Conservation (phyloP, 225 moss, liverwort and hornwort species). For the Pleurozium schreberi region DNA sequence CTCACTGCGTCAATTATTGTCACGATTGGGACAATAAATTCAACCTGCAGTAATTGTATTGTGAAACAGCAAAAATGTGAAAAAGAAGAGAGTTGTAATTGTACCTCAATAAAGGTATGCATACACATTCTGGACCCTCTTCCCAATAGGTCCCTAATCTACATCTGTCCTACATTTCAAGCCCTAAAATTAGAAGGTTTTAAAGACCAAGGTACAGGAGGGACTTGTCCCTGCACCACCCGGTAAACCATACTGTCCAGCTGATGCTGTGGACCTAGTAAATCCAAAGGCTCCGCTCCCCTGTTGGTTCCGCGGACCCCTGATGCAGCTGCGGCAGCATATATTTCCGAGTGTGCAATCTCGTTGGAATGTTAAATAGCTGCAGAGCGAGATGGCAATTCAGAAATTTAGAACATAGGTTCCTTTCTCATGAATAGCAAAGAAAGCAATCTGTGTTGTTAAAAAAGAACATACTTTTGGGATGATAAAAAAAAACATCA, state of each 20-base stretch:
- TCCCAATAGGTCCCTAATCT: background rate
- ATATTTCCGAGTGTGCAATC: slow-evolving; percentile 14
- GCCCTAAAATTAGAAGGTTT: slow-evolving; percentile 11
- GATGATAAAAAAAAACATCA: background rate
- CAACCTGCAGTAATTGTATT: background rate
- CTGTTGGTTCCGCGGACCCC: slow-evolving; percentile 3
- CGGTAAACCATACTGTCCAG: background rate
- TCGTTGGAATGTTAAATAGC: slow-evolving; percentile 26
- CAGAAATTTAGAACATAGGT: background rate
- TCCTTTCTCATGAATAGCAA: background rate
- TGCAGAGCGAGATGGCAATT: slow-evolving; percentile 1
- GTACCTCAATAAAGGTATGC: background rate
- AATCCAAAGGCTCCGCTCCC: slow-evolving; percentile 5
- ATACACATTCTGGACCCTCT: background rate
- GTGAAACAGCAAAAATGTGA: background rate
- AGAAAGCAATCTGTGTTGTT: background rate
- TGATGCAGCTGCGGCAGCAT: background rate
- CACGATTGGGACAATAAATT: background rate
- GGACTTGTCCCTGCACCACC: background rate
- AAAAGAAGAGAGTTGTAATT: background rate
- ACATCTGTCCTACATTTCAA: background rate
- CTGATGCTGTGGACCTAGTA: background rate
- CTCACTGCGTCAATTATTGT: background rate
- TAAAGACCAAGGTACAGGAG: slow-evolving; percentile 5
- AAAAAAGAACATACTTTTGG: background rate